A percentile compares a stretch with the other conserved stretches of the same genome.
phyloP scores from a whole-genome alignment of 306 rosid species.

The Sicyos edulis region DNA sequence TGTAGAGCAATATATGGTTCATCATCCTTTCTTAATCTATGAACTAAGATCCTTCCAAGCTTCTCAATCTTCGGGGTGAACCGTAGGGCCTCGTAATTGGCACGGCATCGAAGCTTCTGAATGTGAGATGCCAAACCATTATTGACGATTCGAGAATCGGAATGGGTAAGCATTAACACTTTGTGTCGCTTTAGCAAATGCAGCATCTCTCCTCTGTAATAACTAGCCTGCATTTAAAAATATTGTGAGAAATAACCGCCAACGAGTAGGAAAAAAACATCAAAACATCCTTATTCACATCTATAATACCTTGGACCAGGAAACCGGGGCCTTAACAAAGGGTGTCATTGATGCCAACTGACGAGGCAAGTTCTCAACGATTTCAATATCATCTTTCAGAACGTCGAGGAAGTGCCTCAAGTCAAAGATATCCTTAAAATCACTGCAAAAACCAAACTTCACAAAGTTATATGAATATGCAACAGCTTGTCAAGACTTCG shows the following conservation, averaged over 20 bases:
- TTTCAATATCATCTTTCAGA: constrained; percentile 61
- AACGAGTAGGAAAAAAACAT: not conserved
- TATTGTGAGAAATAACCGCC: constrained; percentile 13
- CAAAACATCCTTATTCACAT: not conserved
- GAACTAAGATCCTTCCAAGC: constrained; percentile 63
- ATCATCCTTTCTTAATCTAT: constrained; percentile 59
- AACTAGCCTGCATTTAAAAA: constrained; percentile 62
- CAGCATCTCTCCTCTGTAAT: constrained; percentile 76
- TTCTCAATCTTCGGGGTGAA: constrained; percentile 73
- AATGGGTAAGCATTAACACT: constrained; percentile 65
- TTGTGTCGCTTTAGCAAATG: constrained; percentile 59
- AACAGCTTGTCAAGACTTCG: not conserved
- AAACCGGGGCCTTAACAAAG: constrained; percentile 75
- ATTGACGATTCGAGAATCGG: constrained; percentile 88
- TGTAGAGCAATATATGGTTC: constrained; percentile 86
- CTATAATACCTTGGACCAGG: constrained; percentile 88
- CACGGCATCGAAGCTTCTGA: constrained; percentile 85
- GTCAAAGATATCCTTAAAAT: constrained; percentile 91
- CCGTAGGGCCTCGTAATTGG: constrained; percentile 75
- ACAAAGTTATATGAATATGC: not conserved
- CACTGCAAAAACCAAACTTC: constrained; percentile 49
- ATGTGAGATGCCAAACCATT: constrained; percentile 75
- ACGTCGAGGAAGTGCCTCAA: constrained; percentile 83
- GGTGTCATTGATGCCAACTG: constrained; percentile 45
- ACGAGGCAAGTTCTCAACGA: constrained; percentile 70